These are phyloP conservation scores for Stagonosporopsis cucurbitacearum DNA, from an alignment of 2,329 filamentous ascomycete genomes.

Conservation along the genomic window DNA sequence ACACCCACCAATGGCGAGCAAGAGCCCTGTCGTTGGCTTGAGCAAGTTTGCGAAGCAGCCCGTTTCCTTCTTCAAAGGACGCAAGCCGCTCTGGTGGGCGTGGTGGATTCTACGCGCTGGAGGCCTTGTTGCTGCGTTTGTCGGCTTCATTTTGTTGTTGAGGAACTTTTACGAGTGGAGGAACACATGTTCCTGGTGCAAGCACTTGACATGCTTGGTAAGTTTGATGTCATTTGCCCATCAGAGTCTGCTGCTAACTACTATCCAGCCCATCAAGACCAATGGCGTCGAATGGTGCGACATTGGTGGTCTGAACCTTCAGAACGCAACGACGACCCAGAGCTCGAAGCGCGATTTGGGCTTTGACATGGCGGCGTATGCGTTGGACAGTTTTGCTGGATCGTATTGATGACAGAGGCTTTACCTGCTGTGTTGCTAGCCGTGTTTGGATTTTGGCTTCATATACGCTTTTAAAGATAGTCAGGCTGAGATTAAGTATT, in stretches of 20 bases:
- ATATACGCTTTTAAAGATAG: not conserved
- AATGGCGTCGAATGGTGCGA: constrained; percentile 47
- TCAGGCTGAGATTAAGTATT: not conserved
- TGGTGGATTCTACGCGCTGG: constrained; percentile 91
- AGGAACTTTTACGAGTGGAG: constrained; percentile 88
- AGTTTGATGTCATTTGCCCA: constrained; percentile 50
- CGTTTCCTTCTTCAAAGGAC: constrained; percentile 83
- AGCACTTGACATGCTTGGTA: constrained; percentile 91
- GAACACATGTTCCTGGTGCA: constrained; percentile 87
- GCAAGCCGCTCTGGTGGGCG: constrained; percentile 93
- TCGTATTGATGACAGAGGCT: not conserved
- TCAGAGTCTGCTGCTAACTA: not conserved
- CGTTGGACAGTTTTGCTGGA: constrained; percentile 7
- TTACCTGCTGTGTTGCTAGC: not conserved
- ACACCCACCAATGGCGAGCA: constrained; percentile 15
- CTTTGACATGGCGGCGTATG: constrained; percentile 7
- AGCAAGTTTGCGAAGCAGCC: constrained; percentile 57
- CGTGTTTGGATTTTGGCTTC: not conserved
- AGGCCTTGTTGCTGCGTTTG: constrained; percentile 77
- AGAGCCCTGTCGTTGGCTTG: constrained; percentile 29
- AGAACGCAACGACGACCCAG: constrained; percentile 17
- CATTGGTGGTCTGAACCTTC: constrained; percentile 37
- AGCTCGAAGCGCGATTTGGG: constrained; percentile 2
- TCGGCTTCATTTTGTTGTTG: constrained; percentile 84
- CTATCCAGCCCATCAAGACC: constrained; percentile 30